Conservation (phyloP, 345 rosid genomes). For the Trapa bicornis region DNA sequence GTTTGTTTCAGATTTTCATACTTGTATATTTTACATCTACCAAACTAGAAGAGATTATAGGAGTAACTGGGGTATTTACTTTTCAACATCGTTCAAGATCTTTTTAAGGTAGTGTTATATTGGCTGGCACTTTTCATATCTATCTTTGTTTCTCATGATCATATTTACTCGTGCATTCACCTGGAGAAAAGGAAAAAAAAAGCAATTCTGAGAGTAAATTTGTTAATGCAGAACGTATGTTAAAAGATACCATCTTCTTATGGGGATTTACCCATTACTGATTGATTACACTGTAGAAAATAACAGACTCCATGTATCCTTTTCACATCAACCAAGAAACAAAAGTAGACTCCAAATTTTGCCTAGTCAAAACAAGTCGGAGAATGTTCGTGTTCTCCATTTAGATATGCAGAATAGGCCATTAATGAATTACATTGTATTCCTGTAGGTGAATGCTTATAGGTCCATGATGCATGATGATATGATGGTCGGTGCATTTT, state of each 20-base stretch:
- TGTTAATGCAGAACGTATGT: neutral
- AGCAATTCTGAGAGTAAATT: neutral
- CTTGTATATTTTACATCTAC: neutral
- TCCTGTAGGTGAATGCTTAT: slow-evolving; percentile 76
- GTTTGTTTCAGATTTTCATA: neutral
- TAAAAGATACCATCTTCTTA: neutral
- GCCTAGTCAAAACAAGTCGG: too few relatives aligned
- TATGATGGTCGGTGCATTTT: slow-evolving; percentile 95
- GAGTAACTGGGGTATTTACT: neutral
- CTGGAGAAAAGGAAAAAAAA: neutral
- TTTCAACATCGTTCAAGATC: neutral
- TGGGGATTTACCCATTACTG: neutral
- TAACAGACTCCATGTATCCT: neutral
- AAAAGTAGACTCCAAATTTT: too few relatives aligned
- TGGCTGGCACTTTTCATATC: neutral
- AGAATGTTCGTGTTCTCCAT: too few relatives aligned
- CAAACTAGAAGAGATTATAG: neutral
- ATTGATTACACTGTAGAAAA: neutral
- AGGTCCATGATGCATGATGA: slow-evolving; percentile 85
- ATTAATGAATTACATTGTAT: neutral
- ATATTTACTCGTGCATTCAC: neutral
- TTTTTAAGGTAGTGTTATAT: neutral
- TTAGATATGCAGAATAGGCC: neutral
- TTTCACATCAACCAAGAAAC: too few relatives aligned
- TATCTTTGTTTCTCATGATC: neutral